Base-by-base conservation (phyloP, 345 rosid genomes). In the Citrus sp. region DNA sequence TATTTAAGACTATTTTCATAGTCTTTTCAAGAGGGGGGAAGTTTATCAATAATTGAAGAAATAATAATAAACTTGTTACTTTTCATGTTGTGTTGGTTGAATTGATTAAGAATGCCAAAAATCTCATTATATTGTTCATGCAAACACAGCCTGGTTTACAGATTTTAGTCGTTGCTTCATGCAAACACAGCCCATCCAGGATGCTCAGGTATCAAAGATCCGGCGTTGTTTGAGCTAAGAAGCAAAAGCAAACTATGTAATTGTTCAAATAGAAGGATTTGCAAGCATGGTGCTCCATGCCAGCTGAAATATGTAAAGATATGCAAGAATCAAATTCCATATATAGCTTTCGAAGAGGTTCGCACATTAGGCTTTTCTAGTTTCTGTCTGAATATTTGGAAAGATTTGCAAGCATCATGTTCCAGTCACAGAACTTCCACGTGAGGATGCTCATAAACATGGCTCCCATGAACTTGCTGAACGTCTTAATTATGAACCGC, bases 181-280 rank as follows among this genome's bases (percentile, higher is more conserved):
- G 71, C 73, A 83, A 60, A 74, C 68, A 46, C 85, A 82, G 27
- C 89, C 87, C 85, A 79, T 81, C 8, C 6, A 35, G 35, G 35
- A 55, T 37, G 54, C 56, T 76, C 18, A 8, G 24, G 32, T 14
- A n/a, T 76, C 65, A 49, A 51, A 21, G 9, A 32, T 14, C 54
- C 9, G 35, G 21, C 38, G 21, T 56, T 64, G 1, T 24, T 21
- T 49, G n/a, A 56, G 42, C 24, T 51, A 30, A 64, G 24, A n/a
- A 10, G 8, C 34, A 21, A 5, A 30, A 19, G 51, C 0, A 2
- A 18, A 27, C 12, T 7, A 10, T 38, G 18, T 71, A 7, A 25
- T 14, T 56, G 34, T 24, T 51, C 5, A 54, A 28, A 55, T 72
- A 32, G 73, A 49, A 70, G 34, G 73, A 18, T 49, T 16, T 6